Evolutionary conservation across 805 yeast species (phyloP).

Genomic region (Lachancea lanzarotensis): DNA sequence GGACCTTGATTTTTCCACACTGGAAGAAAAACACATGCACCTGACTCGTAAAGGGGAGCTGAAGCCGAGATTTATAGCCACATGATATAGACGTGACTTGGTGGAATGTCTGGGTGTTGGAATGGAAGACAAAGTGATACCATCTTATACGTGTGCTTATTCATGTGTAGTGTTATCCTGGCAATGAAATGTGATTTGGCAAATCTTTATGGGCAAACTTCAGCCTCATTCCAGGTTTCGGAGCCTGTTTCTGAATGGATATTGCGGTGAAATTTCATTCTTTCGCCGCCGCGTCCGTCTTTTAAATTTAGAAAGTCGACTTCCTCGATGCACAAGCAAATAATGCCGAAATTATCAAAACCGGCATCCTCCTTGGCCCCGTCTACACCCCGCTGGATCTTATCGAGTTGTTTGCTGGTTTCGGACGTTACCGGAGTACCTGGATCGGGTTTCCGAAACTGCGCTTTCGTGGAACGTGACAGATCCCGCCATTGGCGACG

Average conservation of each 20-base stretch:
- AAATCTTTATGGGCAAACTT: slow-evolving; percentile 58
- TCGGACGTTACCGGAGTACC: slow-evolving; percentile 52
- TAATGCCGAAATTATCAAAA: slow-evolving; percentile 58
- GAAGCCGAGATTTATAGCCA: background rate
- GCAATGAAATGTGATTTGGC: background rate
- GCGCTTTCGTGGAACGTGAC: slow-evolving; percentile 52
- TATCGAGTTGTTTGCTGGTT: slow-evolving; percentile 53
- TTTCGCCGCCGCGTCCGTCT: slow-evolving; percentile 35
- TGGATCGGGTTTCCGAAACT: slow-evolving; percentile 70
- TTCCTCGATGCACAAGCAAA: slow-evolving; percentile 59
- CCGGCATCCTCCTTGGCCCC: slow-evolving; percentile 62
- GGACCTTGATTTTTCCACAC: background rate
- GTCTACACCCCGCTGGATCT: slow-evolving; percentile 76
- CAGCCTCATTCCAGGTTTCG: slow-evolving; percentile 69
- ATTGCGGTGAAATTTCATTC: slow-evolving; percentile 20
- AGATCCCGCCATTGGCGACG: slow-evolving; percentile 55
- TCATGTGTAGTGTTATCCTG: too few species aligned
- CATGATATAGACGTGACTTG: too few species aligned
- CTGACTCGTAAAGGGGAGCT: background rate
- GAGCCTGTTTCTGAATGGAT: slow-evolving; percentile 40
- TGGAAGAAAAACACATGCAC: too few species aligned
- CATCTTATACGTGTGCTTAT: too few species aligned
- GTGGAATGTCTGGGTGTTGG: background rate
- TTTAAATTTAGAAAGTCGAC: slow-evolving; percentile 65
- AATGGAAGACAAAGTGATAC: too few species aligned